Evolutionary conservation across 192 early-diverging fungal species (phyloP).

Genomic region (Linnemannia zychae): DNA sequence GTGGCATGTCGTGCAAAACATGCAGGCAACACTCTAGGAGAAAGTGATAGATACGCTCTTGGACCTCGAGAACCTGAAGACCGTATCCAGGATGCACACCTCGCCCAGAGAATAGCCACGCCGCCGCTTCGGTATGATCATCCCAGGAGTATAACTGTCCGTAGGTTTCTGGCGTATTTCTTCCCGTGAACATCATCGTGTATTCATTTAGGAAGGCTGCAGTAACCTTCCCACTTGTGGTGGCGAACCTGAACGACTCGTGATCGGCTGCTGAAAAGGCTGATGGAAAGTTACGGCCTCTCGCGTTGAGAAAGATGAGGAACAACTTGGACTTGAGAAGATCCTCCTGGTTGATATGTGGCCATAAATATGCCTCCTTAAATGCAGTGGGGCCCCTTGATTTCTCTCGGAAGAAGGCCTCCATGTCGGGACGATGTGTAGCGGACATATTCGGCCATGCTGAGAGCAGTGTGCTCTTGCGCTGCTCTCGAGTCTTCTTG

Average conservation of each 20-base stretch:
- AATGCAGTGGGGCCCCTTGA: not conserved
- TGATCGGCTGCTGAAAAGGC: constrained; percentile 38
- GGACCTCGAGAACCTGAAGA: constrained; percentile 37
- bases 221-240: constrained; percentile 26
- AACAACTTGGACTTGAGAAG: constrained; percentile 41
- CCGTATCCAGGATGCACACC: constrained; percentile 24
- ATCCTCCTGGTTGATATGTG: constrained; percentile 49
- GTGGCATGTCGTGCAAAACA: constrained; percentile 33
- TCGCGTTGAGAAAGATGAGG: constrained; percentile 44
- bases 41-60: constrained; percentile 39
- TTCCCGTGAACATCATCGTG: constrained; percentile 45
- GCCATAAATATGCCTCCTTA: constrained; percentile 30
- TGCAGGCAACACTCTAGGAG: constrained; percentile 36
- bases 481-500: constrained; percentile 34
- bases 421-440: constrained; percentile 42
- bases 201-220: constrained; percentile 37
- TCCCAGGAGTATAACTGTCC: constrained; percentile 37
- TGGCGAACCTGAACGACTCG: constrained; percentile 32
- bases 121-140: constrained; percentile 18
- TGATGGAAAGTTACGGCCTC: constrained; percentile 39
- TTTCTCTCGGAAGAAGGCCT: constrained; percentile 27
- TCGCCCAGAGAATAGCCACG: constrained; percentile 21
- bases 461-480: constrained; percentile 22
- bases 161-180: constrained; percentile 37
- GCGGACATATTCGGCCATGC: constrained; percentile 43